Evolutionary conservation across 805 yeast genomes (phyloP).

Genomic region (Starmera amethionina): DNA sequence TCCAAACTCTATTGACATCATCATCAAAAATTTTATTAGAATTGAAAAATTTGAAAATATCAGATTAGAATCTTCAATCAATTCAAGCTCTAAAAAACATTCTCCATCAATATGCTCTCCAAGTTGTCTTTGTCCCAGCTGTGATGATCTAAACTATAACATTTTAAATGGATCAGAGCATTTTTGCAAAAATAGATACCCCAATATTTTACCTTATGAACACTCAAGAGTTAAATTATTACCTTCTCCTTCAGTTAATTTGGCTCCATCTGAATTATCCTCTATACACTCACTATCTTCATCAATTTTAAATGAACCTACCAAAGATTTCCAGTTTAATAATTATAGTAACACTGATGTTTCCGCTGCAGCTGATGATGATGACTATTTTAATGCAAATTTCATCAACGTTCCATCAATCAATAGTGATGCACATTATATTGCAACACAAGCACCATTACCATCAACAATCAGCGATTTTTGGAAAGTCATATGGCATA

Average conservation of each 20-base stretch:
- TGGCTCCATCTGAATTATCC: not conserved
- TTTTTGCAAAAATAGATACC: slow-evolving; percentile 63
- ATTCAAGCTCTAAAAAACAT: slow-evolving; percentile 5
- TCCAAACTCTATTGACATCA: slow-evolving; percentile 11
- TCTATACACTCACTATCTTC: slow-evolving; percentile 19
- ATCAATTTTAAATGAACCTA: slow-evolving; percentile 6
- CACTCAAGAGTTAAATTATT: slow-evolving; percentile 60
- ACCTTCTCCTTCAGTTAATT: slow-evolving; percentile 18
- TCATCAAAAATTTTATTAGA: slow-evolving; percentile 19
- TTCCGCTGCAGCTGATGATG: not conserved
- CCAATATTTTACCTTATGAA: slow-evolving; percentile 79
- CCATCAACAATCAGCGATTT: slow-evolving; percentile 73
- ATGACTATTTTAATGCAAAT: slow-evolving; percentile 85
- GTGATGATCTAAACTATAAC: slow-evolving; percentile 5
- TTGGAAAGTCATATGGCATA: slow-evolving; percentile 72
- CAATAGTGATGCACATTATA: slow-evolving; percentile 36
- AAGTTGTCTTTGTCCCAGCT: slow-evolving; percentile 5
- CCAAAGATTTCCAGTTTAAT: not conserved
- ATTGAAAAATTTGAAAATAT: slow-evolving; percentile 26
- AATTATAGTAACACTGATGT: too few species aligned
- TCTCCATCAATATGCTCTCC: slow-evolving; percentile 6
- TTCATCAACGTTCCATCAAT: slow-evolving; percentile 37
- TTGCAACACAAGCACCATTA: slow-evolving; percentile 90
- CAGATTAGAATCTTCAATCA: slow-evolving; percentile 12
- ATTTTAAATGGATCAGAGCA: slow-evolving; percentile 4